Evolutionary conservation across 345 rosid genomes (phyloP).

Genomic region (Aquilaria malaccensis): DNA sequence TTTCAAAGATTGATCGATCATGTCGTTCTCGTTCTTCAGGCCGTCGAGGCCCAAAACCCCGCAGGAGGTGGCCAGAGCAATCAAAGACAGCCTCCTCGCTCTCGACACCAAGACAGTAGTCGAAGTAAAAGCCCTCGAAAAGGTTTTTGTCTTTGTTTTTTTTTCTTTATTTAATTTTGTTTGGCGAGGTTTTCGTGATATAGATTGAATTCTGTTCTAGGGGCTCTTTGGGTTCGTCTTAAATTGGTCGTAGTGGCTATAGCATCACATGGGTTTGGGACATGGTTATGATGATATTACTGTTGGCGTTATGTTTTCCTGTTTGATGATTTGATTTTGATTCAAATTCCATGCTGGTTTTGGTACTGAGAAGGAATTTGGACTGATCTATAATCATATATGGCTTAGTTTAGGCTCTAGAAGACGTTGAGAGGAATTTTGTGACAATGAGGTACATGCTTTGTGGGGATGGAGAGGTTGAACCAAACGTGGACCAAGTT

Average conservation of each 20-base stretch:
- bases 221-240: conserved; percentile 4
- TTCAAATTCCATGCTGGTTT: neutral
- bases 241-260: neutral
- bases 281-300: too few relatives aligned
- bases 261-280: too few relatives aligned
- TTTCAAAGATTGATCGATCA: conserved; percentile 15
- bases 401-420: conserved; percentile 46
- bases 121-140: conserved; percentile 87
- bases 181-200: neutral
- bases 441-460: conserved; percentile 66
- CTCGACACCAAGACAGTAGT: conserved; percentile 89
- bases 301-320: neutral
- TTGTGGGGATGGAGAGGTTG: conserved; percentile 85
- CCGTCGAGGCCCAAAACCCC: conserved; percentile 89
- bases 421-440: conserved; percentile 92
- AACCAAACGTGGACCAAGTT: conserved; percentile 73
- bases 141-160: conserved; percentile 29
- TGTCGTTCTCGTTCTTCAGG: conserved; percentile 94
- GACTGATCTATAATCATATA: neutral
- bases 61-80: conserved; percentile 66
- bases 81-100: conserved; percentile 78
- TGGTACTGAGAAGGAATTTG: neutral
- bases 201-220: neutral
- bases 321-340: neutral
- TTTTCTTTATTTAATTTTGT: neutral